phyloP scores from a whole-genome alignment of 1,139 yeast species.

The Komagataea norvegica region DNA sequence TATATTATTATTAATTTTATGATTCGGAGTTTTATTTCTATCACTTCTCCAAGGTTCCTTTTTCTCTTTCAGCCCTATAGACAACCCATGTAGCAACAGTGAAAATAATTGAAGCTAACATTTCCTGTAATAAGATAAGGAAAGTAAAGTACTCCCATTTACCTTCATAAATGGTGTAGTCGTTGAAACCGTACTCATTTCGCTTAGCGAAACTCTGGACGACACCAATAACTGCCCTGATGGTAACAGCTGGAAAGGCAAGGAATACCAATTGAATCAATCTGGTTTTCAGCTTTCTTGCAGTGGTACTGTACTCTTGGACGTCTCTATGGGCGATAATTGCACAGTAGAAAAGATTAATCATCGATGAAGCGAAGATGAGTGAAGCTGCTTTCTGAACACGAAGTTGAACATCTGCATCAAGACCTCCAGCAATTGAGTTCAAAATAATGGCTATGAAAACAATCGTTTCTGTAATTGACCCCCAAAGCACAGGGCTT shows the following conservation, averaged over 20 bases:
- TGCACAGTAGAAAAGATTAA: not conserved
- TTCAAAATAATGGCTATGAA: slow-evolving; percentile 5
- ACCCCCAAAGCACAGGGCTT: slow-evolving; percentile 6
- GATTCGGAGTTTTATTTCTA: too few relatives aligned
- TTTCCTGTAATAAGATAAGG: slow-evolving; percentile 5
- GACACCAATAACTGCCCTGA: slow-evolving; percentile 1
- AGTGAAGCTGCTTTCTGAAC: slow-evolving; percentile 4
- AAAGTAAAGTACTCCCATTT: slow-evolving; percentile 5
- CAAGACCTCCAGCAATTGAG: slow-evolving; percentile 4
- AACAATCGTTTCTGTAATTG: slow-evolving; percentile 4
- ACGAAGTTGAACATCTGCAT: not conserved
- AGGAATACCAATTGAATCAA: slow-evolving; percentile 1
- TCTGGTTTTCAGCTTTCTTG: slow-evolving; percentile 1
- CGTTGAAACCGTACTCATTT: slow-evolving; percentile 1
- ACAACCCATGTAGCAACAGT: slow-evolving; percentile 7
- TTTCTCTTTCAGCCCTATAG: slow-evolving; percentile 7
- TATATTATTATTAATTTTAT: too few relatives aligned
- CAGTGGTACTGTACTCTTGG: not conserved
- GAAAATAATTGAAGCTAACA: slow-evolving; percentile 1
- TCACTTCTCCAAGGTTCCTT: too few relatives aligned
- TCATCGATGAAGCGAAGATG: not conserved
- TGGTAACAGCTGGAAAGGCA: not conserved
- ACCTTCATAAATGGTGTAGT: slow-evolving; percentile 4
- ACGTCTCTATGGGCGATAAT: slow-evolving; percentile 1
- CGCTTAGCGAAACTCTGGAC: not conserved